Percentiles rank a stretch among this genome's conserved stretches.
Evolutionary conservation across 352 stramenopile species (phyloP).

Genomic region (Phytophthora uliginosa): DNA sequence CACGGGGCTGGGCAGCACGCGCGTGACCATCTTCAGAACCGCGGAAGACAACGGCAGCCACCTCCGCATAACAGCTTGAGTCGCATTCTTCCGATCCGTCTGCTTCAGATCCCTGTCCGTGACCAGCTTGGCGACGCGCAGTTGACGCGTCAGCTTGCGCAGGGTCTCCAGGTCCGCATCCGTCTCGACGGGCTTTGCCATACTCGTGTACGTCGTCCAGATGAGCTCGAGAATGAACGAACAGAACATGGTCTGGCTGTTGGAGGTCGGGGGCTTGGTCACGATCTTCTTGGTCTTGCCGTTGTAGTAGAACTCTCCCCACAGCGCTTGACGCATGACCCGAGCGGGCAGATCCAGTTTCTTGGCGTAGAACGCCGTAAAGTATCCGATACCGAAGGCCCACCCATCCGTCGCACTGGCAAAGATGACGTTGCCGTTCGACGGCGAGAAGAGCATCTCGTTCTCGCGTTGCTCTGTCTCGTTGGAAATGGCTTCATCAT

Average conservation of each 20-base stretch:
- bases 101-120: conserved; percentile 80
- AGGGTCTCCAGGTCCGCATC: conserved; percentile 63
- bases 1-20: conserved; percentile 81
- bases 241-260: conserved; percentile 93
- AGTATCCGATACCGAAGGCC: conserved; percentile 92
- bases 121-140: conserved; percentile 75
- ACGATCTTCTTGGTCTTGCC: conserved; percentile 92
- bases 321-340: conserved; percentile 85
- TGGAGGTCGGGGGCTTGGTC: conserved; percentile 76
- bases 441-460: conserved; percentile 88
- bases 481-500: conserved; percentile 71
- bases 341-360: conserved; percentile 75
- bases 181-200: conserved; percentile 51
- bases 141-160: conserved; percentile 73
- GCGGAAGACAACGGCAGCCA: conserved; percentile 91
- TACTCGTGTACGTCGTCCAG: conserved; percentile 89
- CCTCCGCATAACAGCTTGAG: conserved; percentile 85
- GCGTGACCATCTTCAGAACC: conserved; percentile 93
- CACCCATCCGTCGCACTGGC: conserved; percentile 93
- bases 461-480: conserved; percentile 75
- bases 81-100: conserved; percentile 67
- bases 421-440: conserved; percentile 95
- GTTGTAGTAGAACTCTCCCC: conserved; percentile 94
- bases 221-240: conserved; percentile 93
- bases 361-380: conserved; percentile 79